These are phyloP conservation scores for Penicillium canescens DNA, from an alignment of 495 filamentous ascomycete genomes.

Conservation along the genomic window DNA sequence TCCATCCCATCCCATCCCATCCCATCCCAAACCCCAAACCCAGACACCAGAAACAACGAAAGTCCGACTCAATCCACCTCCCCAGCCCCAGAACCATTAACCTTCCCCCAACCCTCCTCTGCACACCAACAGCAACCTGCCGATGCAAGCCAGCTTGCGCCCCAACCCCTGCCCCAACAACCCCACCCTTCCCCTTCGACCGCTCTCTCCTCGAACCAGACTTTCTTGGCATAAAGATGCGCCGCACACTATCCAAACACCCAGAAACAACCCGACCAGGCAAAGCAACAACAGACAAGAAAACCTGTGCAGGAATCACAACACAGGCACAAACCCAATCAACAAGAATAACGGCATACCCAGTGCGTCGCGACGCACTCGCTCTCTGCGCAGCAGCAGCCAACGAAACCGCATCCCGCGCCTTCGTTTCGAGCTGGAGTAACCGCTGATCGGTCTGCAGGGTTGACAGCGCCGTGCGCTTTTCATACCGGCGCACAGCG, in stretches of 20 bases:
- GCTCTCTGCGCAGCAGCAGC: constrained; percentile 70
- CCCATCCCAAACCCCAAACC: too few species aligned
- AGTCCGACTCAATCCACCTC: too few species aligned
- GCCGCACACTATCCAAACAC: constrained; percentile 17
- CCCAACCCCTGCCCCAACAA: background rate
- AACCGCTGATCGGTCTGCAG: constrained; percentile 77
- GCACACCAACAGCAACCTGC: too few species aligned
- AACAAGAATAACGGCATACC: constrained; percentile 23
- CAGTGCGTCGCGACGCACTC: constrained; percentile 12
- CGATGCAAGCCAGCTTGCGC: background rate
- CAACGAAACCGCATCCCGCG: constrained; percentile 77
- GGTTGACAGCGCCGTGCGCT: constrained; percentile 69
- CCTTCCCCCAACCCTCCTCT: too few species aligned
- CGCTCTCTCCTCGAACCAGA: background rate
- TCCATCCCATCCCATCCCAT: too few species aligned
- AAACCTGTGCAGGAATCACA: constrained; percentile 28
- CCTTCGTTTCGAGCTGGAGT: constrained; percentile 62
- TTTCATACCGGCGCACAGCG: constrained; percentile 92
- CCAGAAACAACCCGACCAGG: constrained; percentile 22
- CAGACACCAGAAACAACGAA: too few species aligned
- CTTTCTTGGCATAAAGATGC: constrained; percentile 24
- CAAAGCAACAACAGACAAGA: constrained; percentile 22
- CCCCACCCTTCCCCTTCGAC: background rate
- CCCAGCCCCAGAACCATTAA: too few species aligned
- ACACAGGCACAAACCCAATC: constrained; percentile 32